Percentiles rank a stretch among this genome's conserved stretches.
Conservation (phyloP, 768 basidiomycete species). For the Imleria badia region DNA sequence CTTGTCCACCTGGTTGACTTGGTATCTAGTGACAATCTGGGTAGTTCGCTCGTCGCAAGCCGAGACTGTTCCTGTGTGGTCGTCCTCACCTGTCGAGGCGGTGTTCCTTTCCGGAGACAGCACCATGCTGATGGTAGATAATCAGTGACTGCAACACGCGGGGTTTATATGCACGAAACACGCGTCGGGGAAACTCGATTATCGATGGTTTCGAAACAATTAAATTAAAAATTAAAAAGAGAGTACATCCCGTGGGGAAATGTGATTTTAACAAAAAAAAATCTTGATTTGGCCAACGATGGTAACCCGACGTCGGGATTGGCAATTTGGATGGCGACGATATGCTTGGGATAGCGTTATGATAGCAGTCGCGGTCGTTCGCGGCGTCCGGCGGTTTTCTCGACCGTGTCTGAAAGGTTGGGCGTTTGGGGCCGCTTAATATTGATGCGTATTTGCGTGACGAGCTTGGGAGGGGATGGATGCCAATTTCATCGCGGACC, state of each 20-base stretch:
- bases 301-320: neutral
- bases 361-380: too few species aligned
- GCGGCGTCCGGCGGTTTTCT: too few species aligned
- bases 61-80: neutral
- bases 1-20: neutral
- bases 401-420: too few species aligned
- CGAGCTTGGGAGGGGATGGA: too few species aligned
- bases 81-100: neutral
- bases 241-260: neutral
- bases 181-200: neutral
- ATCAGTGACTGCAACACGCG: neutral
- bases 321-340: neutral
- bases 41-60: neutral
- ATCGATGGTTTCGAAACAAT: conserved; percentile 7
- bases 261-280: neutral
- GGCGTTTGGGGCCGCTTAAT: too few species aligned
- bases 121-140: neutral
- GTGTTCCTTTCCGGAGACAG: neutral
- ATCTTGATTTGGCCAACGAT: neutral
- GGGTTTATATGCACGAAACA: neutral
- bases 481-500: too few species aligned
- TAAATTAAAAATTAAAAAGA: neutral
- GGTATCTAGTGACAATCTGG: neutral
- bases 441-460: too few species aligned
- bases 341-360: too few species aligned